Percentiles rank a stretch among this genome's conserved stretches.
phyloP scores from a whole-genome alignment of 208 protist genomes.

The Tritrichomonas foetus region DNA sequence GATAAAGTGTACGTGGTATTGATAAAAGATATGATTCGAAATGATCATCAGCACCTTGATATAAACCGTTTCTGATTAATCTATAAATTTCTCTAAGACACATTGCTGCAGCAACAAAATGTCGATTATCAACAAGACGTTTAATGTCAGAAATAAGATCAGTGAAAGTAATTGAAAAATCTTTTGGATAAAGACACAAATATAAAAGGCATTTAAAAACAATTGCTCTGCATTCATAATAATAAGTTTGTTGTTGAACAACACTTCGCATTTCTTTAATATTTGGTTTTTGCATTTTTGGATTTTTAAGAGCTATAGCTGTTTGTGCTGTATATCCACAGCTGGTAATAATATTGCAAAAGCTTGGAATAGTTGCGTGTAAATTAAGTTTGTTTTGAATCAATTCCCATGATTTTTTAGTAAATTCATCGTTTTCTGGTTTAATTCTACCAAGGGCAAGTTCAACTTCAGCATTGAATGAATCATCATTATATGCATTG shows the following conservation, averaged over 20 bases:
- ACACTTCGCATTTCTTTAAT: not conserved
- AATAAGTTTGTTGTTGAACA: not conserved
- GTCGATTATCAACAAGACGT: not conserved
- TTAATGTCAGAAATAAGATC: not conserved
- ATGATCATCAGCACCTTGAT: not conserved
- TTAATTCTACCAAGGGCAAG: not conserved
- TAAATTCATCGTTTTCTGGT: not conserved
- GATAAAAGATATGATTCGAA: not conserved
- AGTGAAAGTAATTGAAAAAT: not conserved
- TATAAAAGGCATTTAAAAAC: not conserved
- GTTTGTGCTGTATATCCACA: not conserved
- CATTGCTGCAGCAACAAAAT: not conserved
- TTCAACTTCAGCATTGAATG: not conserved
- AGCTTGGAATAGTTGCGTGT: not conserved
- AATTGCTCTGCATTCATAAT: not conserved
- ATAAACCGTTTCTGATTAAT: not conserved
- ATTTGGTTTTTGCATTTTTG: no score
- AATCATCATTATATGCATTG: not conserved
- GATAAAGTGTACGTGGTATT: not conserved
- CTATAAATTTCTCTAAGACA: not conserved
- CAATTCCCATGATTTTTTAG: not conserved
- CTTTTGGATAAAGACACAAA: not conserved
- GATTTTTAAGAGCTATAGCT: not conserved
- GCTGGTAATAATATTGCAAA: not conserved
- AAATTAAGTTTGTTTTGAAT: not conserved